Conservation (phyloP, 129 eudicot species). For the Cynara cardunculus region DNA sequence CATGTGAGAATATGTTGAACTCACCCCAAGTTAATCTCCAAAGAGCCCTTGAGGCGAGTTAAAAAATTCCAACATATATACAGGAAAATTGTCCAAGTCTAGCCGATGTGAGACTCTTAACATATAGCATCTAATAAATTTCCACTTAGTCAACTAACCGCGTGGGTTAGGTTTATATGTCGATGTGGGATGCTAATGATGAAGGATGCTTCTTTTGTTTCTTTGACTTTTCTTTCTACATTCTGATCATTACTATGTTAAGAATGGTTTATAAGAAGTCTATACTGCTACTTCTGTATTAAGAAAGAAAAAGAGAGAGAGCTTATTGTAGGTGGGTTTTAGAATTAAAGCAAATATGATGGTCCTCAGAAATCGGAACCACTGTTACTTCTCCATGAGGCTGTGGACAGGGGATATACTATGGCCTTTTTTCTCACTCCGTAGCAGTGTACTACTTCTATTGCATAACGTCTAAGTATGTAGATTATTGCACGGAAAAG, state of each 20-base stretch:
- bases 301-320: not conserved
- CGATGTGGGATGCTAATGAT: not conserved
- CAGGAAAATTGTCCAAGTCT: not conserved
- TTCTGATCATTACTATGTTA: conserved; percentile 11
- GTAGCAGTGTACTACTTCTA: not conserved
- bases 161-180: not conserved
- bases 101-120: not conserved
- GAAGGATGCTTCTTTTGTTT: not conserved
- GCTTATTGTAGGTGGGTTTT: conserved; percentile 21
- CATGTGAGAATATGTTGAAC: not conserved
- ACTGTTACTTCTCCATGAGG: conserved; percentile 15
- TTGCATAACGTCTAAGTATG: not conserved
- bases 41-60: not conserved
- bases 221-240: not conserved
- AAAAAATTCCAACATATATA: not conserved
- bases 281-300: not conserved
- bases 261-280: not conserved
- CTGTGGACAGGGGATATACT: conserved; percentile 10
- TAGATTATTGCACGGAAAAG: not conserved
- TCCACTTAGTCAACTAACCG: not conserved
- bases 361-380: conserved; percentile 34
- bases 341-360: conserved; percentile 29
- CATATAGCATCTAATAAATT: not conserved
- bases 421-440: not conserved
- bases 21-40: not conserved